Percentiles rank a stretch among this genome's conserved stretches.
Evolutionary conservation across 2,329 filamentous ascomycete genomes (phyloP).

Genomic region (Apiospora aurea): DNA sequence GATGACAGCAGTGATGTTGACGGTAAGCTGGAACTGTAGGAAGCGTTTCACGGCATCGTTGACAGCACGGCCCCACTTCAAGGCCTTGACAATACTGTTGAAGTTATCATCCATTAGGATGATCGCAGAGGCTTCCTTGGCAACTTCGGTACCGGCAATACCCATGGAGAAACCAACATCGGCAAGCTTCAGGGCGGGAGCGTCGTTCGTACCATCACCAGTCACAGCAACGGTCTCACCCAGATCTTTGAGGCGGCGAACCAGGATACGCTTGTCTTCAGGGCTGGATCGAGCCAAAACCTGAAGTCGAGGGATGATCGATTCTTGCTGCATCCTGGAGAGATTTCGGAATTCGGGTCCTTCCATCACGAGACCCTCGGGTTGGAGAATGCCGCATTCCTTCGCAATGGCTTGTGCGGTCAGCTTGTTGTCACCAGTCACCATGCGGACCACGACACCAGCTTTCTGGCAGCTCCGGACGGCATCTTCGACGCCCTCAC

Average conservation of each 20-base stretch:
- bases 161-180: constrained; percentile 90
- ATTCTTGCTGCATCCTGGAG: constrained; percentile 68
- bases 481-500: constrained; percentile 75
- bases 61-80: constrained; percentile 81
- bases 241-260: constrained; percentile 73
- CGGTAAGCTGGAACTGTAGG: constrained; percentile 79
- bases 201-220: constrained; percentile 85
- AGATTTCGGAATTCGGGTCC: constrained; percentile 80
- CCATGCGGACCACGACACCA: constrained; percentile 83
- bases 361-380: constrained; percentile 76
- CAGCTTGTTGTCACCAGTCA: constrained; percentile 82
- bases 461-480: constrained; percentile 77
- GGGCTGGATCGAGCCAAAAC: constrained; percentile 78
- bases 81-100: constrained; percentile 82
- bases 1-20: constrained; percentile 90
- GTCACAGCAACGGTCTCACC: constrained; percentile 84
- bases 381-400: constrained; percentile 78
- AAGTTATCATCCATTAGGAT: constrained; percentile 92
- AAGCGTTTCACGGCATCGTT: constrained; percentile 82
- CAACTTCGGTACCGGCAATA: constrained; percentile 82
- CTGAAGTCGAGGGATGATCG: constrained; percentile 72
- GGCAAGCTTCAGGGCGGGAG: constrained; percentile 79
- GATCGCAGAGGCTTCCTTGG: constrained; percentile 84
- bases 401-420: constrained; percentile 81
- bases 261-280: constrained; percentile 78